Percentiles rank a stretch among this genome's conserved stretches.
Conservation (phyloP, 1,139 yeast genomes). For the Zygoascus hellenicus region DNA sequence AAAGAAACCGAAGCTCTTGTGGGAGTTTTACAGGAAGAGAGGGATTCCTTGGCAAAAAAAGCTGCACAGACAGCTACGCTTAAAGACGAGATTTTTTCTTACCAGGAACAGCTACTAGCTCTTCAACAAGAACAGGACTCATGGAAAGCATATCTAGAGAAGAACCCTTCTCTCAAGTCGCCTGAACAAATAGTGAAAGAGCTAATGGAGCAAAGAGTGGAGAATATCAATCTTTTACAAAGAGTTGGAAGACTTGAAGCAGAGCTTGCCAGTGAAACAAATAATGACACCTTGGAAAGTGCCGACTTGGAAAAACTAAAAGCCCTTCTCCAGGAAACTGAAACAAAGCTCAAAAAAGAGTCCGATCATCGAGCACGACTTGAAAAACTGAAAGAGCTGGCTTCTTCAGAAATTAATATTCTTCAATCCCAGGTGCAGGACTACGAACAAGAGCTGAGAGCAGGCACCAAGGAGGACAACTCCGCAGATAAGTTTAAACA, state of each 20-base stretch:
- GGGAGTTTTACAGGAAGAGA: constrained; percentile 50
- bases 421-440: constrained; percentile 45
- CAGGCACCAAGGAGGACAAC: constrained; percentile 20
- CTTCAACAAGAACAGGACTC: constrained; percentile 42
- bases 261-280: constrained; percentile 28
- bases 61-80: constrained; percentile 40
- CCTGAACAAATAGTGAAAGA: constrained; percentile 34
- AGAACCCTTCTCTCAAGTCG: constrained; percentile 27
- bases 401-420: constrained; percentile 57
- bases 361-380: constrained; percentile 39
- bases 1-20: constrained; percentile 42
- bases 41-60: constrained; percentile 39
- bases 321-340: constrained; percentile 34
- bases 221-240: constrained; percentile 30
- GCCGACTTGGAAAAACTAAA: constrained; percentile 35
- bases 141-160: constrained; percentile 32
- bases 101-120: constrained; percentile 49
- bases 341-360: constrained; percentile 32
- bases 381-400: constrained; percentile 49
- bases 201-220: constrained; percentile 31
- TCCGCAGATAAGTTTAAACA: constrained; percentile 33
- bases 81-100: constrained; percentile 44
- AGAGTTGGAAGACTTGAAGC: constrained; percentile 33
- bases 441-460: constrained; percentile 34
- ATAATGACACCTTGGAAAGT: constrained; percentile 27